Base-by-base conservation (phyloP, 2,329 filamentous ascomycete species). In the Biscogniauxia sp. region DNA sequence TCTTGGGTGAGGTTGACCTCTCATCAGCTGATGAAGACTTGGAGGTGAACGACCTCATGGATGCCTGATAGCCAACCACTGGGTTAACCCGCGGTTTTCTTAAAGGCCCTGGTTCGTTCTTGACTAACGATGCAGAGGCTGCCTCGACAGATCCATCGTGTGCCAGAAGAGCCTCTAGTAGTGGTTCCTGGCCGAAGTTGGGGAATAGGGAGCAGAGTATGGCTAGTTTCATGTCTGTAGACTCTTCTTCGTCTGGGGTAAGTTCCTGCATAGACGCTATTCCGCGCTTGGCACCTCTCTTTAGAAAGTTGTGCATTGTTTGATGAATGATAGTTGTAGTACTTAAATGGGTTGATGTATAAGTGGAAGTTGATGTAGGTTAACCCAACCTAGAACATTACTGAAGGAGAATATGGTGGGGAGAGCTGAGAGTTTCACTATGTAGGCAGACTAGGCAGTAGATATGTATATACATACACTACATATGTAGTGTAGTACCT, bases 181-280 rank as follows among this genome's bases (percentile, higher is more conserved):
- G 79, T 0, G 82, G 79, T 41, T 88, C 85, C 53, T 90, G 87
- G 7, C 86, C 81, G 3, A 88, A 66, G 0, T 79, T 72, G 0
- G 91, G 86, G 66, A 93, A 84, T 0, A 97, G 77, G 0, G 95
- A 98, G 1, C 89, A 84, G 2, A 99, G 79, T 1, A 96, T 79
- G 1, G 93, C 93, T 15, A 99, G 78, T 71, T 97, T 98, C 68
- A 96, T 81, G 64, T 98, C 95, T 0, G 95, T 99, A 1, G 90
- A 88, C 53, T 96, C 91, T 17, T 93, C 86, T 17, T 87, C 84
- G 5, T 61, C 58, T 17, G 37, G 15, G 13, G 11, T n/a, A 15
- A n/a, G 37, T 45, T 17, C 37, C 37, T n/a, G 51, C 37, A 20
- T 13, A 15, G 53, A 45, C 28, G 37, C 6, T 28, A 7, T 37